Conservation (phyloP, 495 filamentous ascomycete species). For the Talaromyces stipitatus region DNA sequence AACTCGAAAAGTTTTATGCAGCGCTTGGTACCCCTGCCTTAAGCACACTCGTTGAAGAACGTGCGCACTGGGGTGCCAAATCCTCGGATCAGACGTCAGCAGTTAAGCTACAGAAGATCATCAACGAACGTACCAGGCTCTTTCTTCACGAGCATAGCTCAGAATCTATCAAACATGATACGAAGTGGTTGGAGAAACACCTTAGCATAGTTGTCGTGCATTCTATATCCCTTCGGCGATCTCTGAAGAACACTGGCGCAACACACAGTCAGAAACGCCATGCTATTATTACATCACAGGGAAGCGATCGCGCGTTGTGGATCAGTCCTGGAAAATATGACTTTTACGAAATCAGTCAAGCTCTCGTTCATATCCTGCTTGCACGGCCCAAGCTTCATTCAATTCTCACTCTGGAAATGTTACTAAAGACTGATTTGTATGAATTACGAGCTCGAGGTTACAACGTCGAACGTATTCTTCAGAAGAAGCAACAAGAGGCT, state of each 20-base stretch:
- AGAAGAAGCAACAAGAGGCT: constrained; percentile 74
- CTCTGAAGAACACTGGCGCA: constrained; percentile 57
- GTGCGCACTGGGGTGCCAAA: constrained; percentile 37
- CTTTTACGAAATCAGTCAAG: constrained; percentile 82
- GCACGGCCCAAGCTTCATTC: constrained; percentile 78
- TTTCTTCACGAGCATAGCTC: constrained; percentile 70
- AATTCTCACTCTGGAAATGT: constrained; percentile 76
- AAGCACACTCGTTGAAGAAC: constrained; percentile 38
- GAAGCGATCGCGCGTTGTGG: constrained; percentile 40
- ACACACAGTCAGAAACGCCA: constrained; percentile 62
- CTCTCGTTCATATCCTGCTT: constrained; percentile 69
- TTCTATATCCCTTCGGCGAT: constrained; percentile 64
- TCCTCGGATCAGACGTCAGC: constrained; percentile 46
- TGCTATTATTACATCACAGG: constrained; percentile 53
- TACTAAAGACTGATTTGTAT: constrained; percentile 73
- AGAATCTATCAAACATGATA: constrained; percentile 71
- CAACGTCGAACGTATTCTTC: constrained; percentile 89
- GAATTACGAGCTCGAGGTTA: constrained; percentile 77
- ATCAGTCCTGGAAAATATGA: constrained; percentile 60
- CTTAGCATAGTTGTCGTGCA: constrained; percentile 68
- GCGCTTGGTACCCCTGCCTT: constrained; percentile 38
- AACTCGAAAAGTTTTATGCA: constrained; percentile 75
- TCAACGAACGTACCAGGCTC: constrained; percentile 77
- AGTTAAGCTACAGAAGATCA: constrained; percentile 60
- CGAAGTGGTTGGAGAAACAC: constrained; percentile 83